Percentiles rank a stretch among this genome's conserved stretches.
Evolutionary conservation across 768 basidiomycete genomes (phyloP).

Genomic region (Lactifluus piperatus): DNA sequence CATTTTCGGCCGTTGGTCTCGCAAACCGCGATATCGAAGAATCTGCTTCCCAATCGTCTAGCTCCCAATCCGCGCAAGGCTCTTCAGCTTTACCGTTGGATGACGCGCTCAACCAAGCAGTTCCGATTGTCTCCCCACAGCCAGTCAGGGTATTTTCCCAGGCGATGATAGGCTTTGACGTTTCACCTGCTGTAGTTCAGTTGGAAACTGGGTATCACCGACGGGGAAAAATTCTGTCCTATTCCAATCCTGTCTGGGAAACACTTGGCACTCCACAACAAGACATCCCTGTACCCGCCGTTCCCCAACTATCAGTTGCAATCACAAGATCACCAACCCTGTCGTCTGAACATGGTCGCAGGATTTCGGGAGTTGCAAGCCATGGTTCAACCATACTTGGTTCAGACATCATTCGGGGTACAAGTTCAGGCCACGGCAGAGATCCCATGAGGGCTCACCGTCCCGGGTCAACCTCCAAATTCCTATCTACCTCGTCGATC

Average conservation of each 20-base stretch:
- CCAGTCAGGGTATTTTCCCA: background rate
- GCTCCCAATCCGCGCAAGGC: background rate
- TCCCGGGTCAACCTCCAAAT: background rate
- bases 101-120: background rate
- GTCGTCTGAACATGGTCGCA: background rate
- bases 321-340: background rate
- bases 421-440: background rate
- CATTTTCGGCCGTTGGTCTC: background rate
- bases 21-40: background rate
- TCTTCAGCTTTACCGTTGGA: background rate
- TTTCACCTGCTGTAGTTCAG: background rate
- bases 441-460: constrained; percentile 9
- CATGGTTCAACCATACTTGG: constrained; percentile 21
- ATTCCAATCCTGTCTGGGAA: constrained; percentile 11
- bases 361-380: background rate
- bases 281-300: background rate
- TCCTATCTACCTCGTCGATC: background rate
- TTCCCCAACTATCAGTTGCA: background rate
- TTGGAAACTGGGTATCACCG: background rate
- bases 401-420: constrained; percentile 26
- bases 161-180: background rate
- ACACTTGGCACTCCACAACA: background rate
- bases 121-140: background rate
- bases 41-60: background rate
- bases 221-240: constrained; percentile 8